Evolutionary conservation across 2,329 filamentous ascomycete species (phyloP).

Genomic region (Aspergillus amoenus): DNA sequence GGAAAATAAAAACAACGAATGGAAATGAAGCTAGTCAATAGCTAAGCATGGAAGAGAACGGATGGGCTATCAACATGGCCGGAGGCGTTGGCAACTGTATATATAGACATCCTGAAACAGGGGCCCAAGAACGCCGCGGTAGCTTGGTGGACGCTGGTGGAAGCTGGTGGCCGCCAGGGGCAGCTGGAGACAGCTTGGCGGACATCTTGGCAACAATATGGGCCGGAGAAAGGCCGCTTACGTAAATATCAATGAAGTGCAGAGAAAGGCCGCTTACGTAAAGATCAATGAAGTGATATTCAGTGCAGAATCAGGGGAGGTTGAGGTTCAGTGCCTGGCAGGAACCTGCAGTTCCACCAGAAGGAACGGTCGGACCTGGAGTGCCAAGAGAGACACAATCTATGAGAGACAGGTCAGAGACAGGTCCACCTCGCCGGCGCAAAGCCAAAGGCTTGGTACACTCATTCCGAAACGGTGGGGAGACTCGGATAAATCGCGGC

Average conservation of each 20-base stretch:
- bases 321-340: too few relatives aligned
- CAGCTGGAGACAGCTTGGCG: too few relatives aligned
- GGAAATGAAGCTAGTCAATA: constrained; percentile 9
- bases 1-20: neutral
- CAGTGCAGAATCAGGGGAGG: neutral
- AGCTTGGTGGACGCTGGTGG: too few relatives aligned
- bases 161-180: too few relatives aligned
- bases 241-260: neutral
- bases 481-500: neutral
- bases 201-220: too few relatives aligned
- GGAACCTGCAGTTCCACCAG: too few relatives aligned
- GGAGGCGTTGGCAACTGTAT: neutral
- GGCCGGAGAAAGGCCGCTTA: neutral
- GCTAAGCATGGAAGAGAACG: constrained; percentile 1
- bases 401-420: neutral
- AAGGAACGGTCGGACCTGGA: too few relatives aligned
- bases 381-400: neutral
- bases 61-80: neutral
- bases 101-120: neutral
- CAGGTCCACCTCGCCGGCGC: neutral
- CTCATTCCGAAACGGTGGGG: constrained; percentile 1
- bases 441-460: neutral
- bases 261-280: neutral
- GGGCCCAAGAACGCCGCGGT: neutral
- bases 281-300: neutral